phyloP scores from a whole-genome alignment of 129 eudicot genomes.

The Sambucus nigra region DNA sequence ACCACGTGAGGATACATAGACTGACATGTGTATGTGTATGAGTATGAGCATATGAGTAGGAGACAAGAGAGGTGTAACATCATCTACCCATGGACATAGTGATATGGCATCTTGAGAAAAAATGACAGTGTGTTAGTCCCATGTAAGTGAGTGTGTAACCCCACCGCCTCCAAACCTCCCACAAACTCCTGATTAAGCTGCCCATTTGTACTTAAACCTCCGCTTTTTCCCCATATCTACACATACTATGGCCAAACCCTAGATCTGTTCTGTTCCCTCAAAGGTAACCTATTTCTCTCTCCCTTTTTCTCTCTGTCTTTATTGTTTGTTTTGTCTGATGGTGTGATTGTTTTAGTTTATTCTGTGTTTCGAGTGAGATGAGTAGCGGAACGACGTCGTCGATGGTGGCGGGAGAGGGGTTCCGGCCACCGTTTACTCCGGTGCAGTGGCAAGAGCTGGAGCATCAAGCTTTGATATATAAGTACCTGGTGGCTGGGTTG shows the following conservation, averaged over 20 bases:
- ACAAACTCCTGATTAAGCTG: no score
- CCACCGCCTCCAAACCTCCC: background rate
- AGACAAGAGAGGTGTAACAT: no score
- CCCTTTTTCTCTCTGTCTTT: background rate
- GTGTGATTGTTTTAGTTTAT: background rate
- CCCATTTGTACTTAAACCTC: background rate
- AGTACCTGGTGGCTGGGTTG: constrained; percentile 41
- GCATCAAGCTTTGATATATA: constrained; percentile 54
- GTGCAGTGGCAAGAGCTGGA: constrained; percentile 56
- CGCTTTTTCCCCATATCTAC: background rate
- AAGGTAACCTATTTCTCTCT: constrained; percentile 11
- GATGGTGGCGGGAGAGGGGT: constrained; percentile 18
- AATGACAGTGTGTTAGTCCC: no score
- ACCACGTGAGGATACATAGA: no score
- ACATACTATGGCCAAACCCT: constrained; percentile 37
- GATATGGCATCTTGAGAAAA: no score
- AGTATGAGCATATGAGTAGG: no score
- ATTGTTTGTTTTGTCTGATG: background rate
- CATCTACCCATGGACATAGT: no score
- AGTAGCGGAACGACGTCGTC: constrained; percentile 8
- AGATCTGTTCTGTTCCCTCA: constrained; percentile 55
- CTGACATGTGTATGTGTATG: no score
- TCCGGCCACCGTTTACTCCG: constrained; percentile 38
- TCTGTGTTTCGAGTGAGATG: constrained; percentile 10
- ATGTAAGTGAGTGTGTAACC: no score